Conservation (phyloP, 257 asterid species). For the Solanum sejunctum region DNA sequence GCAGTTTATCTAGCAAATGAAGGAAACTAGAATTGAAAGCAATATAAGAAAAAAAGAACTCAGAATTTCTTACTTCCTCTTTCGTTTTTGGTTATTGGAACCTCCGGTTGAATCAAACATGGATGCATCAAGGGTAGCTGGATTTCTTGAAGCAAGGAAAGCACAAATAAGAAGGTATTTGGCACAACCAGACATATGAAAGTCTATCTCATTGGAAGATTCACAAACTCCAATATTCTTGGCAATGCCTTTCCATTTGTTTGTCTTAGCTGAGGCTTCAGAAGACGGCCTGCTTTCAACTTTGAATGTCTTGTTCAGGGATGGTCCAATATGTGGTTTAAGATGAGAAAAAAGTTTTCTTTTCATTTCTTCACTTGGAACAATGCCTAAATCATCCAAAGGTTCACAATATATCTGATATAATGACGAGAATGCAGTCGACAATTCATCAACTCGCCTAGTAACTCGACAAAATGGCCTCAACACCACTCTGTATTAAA, state of each 20-base stretch:
- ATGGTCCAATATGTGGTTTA: slow-evolving; percentile 43
- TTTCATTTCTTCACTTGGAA: slow-evolving; percentile 46
- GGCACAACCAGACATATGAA: slow-evolving; percentile 83
- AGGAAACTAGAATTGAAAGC: background rate
- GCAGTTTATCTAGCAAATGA: background rate
- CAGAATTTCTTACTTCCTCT: slow-evolving; percentile 59
- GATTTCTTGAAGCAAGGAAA: slow-evolving; percentile 92
- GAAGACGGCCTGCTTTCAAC: slow-evolving; percentile 28
- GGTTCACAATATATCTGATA: slow-evolving; percentile 85
- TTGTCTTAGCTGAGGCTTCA: slow-evolving; percentile 28
- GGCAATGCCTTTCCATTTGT: slow-evolving; percentile 22
- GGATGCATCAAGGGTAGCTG: slow-evolving; percentile 96
- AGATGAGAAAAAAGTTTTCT: slow-evolving; percentile 52
- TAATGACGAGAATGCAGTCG: slow-evolving; percentile 53
- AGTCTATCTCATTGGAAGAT: slow-evolving; percentile 38
- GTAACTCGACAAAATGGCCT: slow-evolving; percentile 70
- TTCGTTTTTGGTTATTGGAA: slow-evolving; percentile 48
- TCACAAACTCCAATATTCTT: slow-evolving; percentile 34
- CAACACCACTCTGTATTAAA: slow-evolving; percentile 59
- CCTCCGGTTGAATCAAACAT: slow-evolving; percentile 96
- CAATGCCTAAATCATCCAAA: slow-evolving; percentile 37
- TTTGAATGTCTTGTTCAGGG: slow-evolving; percentile 54
- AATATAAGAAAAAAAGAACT: background rate
- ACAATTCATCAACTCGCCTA: slow-evolving; percentile 73
- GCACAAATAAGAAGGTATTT: slow-evolving; percentile 87